Evolutionary conservation across 2,329 filamentous ascomycete genomes (phyloP).

Genomic region (Fonsecaea nubica): DNA sequence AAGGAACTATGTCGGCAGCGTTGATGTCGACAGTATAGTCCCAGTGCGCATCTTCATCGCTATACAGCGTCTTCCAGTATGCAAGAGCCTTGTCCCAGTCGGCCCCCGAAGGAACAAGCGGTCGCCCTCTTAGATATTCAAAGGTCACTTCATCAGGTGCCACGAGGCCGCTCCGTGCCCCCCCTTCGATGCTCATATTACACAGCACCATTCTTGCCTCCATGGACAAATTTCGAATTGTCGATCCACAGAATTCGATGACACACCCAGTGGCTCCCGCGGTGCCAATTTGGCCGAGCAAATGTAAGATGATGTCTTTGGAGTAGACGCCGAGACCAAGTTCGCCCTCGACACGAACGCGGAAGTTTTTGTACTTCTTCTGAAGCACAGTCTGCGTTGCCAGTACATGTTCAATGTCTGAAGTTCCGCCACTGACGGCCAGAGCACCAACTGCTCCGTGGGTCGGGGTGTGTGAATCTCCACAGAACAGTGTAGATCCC

Average conservation of each 20-base stretch:
- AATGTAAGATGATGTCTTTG: constrained; percentile 92
- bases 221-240: constrained; percentile 87
- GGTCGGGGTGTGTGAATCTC: constrained; percentile 96
- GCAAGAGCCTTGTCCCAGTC: constrained; percentile 87
- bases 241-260: constrained; percentile 95
- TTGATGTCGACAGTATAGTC: constrained; percentile 89
- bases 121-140: constrained; percentile 89
- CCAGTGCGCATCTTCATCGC: constrained; percentile 85
- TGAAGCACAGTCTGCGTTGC: constrained; percentile 97
- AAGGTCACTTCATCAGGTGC: constrained; percentile 93
- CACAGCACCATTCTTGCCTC: constrained; percentile 98
- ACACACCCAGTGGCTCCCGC: constrained; percentile 92
- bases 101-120: constrained; percentile 81
- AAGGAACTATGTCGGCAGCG: constrained; percentile 88
- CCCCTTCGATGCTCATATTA: constrained; percentile 98
- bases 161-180: constrained; percentile 93
- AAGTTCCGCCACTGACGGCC: constrained; percentile 95
- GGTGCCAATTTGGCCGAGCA: constrained; percentile 91
- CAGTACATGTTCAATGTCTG: constrained; percentile 96
- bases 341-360: constrained; percentile 90
- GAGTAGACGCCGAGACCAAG: constrained; percentile 89
- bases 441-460: constrained; percentile 94
- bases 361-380: constrained; percentile 97
- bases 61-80: constrained; percentile 86
- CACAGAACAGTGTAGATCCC: constrained; percentile 93